Evolutionary conservation across 345 rosid genomes (phyloP), one percentile per base, ranked within the genome.

Genomic region (Gossypium stocksii): DNA sequence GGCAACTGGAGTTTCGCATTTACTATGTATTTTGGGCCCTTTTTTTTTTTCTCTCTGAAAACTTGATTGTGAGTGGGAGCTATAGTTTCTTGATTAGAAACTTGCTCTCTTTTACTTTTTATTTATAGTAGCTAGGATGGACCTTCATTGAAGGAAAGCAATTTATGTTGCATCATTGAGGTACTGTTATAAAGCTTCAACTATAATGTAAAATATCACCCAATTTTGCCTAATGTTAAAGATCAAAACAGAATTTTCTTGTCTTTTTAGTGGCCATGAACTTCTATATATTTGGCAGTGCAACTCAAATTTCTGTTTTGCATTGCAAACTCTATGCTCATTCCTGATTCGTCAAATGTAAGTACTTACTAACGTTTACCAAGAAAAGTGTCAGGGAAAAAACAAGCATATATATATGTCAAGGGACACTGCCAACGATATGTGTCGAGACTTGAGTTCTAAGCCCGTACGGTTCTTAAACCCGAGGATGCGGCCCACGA

Each of bases 161-260:
- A n/a, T 6, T 48, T 73, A 14, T 46, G 68, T 49, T 61, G 76
- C 52, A 56, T 54, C 63, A 70, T 54, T 70, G 61, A 70, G 27
- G 53, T 56, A 29, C 7, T 69, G 73, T 51, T 51, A 34, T 51
- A 51, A 71, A 54, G 74, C 51, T 38, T 25, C 74, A 34, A 15
- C 19, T 56, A 10, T n/a, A 54, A 54, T 54, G 63, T 53, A 54
- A 57, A 68, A 71, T 34, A 20, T 53, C 7, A 56, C 51, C 20
- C 27, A 71, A 54, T 54, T 54, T 38, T 41, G 23, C 74, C 52
- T 51, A 16, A 10, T 69, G 29, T 17, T 49, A 25, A 69, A 51
- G 45, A 27, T 51, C 44, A 17, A 16, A 49, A 49, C 25, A 19
- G 13, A 8, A 14, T 16, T 16, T 16, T 6, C 57, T 17, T 23